Evolutionary conservation across 2,329 filamentous ascomycete genomes (phyloP).

Genomic region (Ceratocystis cacaofunesta): DNA sequence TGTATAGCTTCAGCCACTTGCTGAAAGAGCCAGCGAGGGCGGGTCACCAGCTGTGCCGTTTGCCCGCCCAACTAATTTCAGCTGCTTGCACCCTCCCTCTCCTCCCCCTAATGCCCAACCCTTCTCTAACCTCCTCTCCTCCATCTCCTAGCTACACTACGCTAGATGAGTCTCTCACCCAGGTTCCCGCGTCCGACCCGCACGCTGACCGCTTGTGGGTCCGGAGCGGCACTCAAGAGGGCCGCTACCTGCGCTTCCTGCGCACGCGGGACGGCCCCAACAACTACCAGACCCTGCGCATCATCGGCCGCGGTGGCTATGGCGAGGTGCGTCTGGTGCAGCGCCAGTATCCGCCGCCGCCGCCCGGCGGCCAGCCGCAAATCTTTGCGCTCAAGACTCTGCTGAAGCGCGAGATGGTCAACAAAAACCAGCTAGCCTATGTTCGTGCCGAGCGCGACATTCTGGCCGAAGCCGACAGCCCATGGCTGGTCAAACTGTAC

Average conservation of each 20-base stretch:
- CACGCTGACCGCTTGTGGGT: conserved; percentile 14
- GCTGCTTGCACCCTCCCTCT: conserved; percentile 21
- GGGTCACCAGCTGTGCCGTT: too few relatives aligned
- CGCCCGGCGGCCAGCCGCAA: conserved; percentile 45
- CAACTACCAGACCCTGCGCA: conserved; percentile 62
- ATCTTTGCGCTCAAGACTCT: conserved; percentile 67
- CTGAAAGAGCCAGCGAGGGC: not conserved
- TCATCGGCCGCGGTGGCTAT: conserved; percentile 69
- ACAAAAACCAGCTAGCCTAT: conserved; percentile 65
- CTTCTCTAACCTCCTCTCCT: not conserved
- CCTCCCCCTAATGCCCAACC: not conserved
- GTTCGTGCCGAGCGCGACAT: conserved; percentile 69
- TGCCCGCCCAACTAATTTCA: too few relatives aligned
- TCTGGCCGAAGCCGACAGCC: conserved; percentile 63
- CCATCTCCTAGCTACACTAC: conserved; percentile 2
- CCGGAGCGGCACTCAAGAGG: conserved; percentile 30
- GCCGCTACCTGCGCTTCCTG: conserved; percentile 57
- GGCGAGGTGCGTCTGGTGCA: conserved; percentile 67
- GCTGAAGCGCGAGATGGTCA: conserved; percentile 70
- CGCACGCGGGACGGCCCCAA: conserved; percentile 54
- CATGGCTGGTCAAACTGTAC: conserved; percentile 67
- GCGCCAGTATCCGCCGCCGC: conserved; percentile 33
- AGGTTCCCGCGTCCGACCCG: not conserved
- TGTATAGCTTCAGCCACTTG: conserved; percentile 20
- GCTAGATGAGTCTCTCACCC: conserved; percentile 10